A percentile compares a stretch with the other conserved stretches of the same genome.
Evolutionary conservation across 352 stramenopile species (phyloP).

Genomic region (Phytophthora kernoviae): DNA sequence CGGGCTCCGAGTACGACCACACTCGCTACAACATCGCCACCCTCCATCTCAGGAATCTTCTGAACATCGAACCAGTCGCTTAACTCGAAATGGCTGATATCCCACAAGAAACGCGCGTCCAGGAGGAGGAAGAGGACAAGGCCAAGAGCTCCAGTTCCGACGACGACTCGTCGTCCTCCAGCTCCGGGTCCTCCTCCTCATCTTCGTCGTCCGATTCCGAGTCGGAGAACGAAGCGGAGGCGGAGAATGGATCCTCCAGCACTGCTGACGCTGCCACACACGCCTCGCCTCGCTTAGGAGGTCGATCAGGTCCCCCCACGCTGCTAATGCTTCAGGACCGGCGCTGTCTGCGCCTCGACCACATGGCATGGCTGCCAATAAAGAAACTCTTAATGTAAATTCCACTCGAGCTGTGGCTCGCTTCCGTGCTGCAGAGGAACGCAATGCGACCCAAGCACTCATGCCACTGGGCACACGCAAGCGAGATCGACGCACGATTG

Average conservation of each 20-base stretch:
- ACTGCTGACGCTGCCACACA: conserved; percentile 15
- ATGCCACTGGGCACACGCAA: conserved; percentile 88
- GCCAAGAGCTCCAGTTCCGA: conserved; percentile 70
- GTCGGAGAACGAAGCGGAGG: conserved; percentile 50
- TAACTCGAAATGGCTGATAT: conserved; percentile 32
- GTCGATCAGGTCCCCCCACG: conserved; percentile 13
- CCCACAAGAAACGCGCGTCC: conserved; percentile 25
- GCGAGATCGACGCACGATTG: conserved; percentile 85
- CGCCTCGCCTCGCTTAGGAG: conserved; percentile 3
- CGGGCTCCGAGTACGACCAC: too few relatives aligned
- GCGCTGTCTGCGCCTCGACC: conserved; percentile 36
- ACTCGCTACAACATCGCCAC: not conserved
- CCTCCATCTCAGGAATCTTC: not conserved
- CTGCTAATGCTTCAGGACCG: conserved; percentile 17
- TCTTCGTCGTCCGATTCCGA: conserved; percentile 85
- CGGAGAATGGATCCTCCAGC: conserved; percentile 15
- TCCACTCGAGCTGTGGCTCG: conserved; percentile 66
- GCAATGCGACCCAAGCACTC: conserved; percentile 48
- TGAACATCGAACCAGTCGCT: not conserved
- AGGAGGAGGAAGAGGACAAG: conserved; percentile 50
- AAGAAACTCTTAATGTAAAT: conserved; percentile 72
- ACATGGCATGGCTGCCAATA: conserved; percentile 34
- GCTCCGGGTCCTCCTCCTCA: conserved; percentile 72
- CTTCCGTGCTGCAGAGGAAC: conserved; percentile 58
- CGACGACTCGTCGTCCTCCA: conserved; percentile 79